Evolutionary conservation across 495 filamentous ascomycete genomes (phyloP).

Genomic region (Xylaria nigripes): DNA sequence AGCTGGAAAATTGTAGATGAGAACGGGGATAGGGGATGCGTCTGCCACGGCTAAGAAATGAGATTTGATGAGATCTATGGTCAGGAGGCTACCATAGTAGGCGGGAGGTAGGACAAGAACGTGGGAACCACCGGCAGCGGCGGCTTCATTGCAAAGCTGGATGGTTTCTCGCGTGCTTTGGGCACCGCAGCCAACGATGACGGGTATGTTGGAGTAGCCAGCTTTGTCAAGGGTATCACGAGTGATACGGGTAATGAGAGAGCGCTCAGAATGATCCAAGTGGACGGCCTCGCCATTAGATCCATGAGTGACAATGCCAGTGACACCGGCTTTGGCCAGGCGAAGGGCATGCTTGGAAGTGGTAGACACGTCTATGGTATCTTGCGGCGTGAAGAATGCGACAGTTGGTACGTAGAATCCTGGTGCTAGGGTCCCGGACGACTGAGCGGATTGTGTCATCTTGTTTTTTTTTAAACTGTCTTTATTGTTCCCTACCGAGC

Average conservation of each 20-base stretch:
- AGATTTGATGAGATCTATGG: constrained; percentile 57
- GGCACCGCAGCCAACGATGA: constrained; percentile 77
- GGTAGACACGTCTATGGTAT: constrained; percentile 58
- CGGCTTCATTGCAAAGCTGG: constrained; percentile 65
- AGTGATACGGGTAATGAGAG: constrained; percentile 59
- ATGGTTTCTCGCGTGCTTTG: constrained; percentile 77
- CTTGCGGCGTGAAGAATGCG: constrained; percentile 51
- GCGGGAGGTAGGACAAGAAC: constrained; percentile 74
- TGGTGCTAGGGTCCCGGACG: constrained; percentile 19
- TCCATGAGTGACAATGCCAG: constrained; percentile 74
- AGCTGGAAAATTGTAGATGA: constrained; percentile 92
- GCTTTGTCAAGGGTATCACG: constrained; percentile 58
- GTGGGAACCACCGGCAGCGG: constrained; percentile 69
- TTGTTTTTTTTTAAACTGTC: background rate
- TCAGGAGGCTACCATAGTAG: constrained; percentile 68
- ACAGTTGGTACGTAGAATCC: constrained; percentile 63
- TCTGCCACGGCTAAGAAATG: constrained; percentile 75
- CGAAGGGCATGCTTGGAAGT: constrained; percentile 68
- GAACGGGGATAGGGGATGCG: constrained; percentile 73
- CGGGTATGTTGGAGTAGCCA: constrained; percentile 54
- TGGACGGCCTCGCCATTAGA: constrained; percentile 85
- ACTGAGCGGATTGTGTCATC: constrained; percentile 1
- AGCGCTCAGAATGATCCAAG: constrained; percentile 59
- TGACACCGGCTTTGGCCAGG: constrained; percentile 68
- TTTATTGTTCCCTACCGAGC: no score